A percentile compares a stretch with the other conserved stretches of the same genome.
These are phyloP conservation scores for Tetrastigma voinierianum DNA, from an alignment of 164 flowering plant genomes.

Conservation along the genomic window DNA sequence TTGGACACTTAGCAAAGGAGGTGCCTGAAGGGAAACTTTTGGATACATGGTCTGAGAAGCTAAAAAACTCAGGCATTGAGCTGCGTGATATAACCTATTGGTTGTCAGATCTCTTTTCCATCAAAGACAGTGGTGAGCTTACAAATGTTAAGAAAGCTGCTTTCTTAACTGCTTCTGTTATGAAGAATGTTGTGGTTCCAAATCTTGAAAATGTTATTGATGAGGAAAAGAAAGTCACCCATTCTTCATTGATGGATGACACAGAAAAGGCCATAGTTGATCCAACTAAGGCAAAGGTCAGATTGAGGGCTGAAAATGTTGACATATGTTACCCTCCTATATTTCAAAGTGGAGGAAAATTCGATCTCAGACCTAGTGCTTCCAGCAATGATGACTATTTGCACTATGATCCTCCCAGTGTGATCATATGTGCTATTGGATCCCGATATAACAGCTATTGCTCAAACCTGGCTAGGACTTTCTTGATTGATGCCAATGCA, in stretches of 20 bases:
- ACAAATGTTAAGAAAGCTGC: constrained; percentile 70
- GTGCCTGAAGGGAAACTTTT: constrained; percentile 76
- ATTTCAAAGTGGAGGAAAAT: constrained; percentile 80
- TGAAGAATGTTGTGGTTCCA: constrained; percentile 77
- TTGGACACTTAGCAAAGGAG: constrained; percentile 71
- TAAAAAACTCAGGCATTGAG: constrained; percentile 39
- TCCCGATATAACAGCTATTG: constrained; percentile 75
- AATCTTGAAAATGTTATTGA: constrained; percentile 73
- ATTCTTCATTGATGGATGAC: constrained; percentile 71
- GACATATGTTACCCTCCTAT: constrained; percentile 93
- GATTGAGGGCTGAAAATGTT: constrained; percentile 72
- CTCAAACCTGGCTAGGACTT: constrained; percentile 73
- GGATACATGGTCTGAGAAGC: constrained; percentile 61
- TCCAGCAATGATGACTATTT: constrained; percentile 68
- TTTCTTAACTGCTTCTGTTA: constrained; percentile 50
- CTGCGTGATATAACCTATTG: constrained; percentile 63
- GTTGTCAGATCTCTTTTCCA: constrained; percentile 66
- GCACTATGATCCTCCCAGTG: constrained; percentile 70
- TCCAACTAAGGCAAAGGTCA: constrained; percentile 55
- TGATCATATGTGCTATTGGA: constrained; percentile 73
- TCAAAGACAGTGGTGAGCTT: constrained; percentile 61
- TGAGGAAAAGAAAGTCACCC: constrained; percentile 74
- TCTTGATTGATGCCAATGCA: constrained; percentile 65
- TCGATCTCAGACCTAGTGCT: constrained; percentile 80
- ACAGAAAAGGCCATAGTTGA: constrained; percentile 70